Evolutionary conservation across 805 yeast genomes (phyloP).

Genomic region (Spathaspora boniae): DNA sequence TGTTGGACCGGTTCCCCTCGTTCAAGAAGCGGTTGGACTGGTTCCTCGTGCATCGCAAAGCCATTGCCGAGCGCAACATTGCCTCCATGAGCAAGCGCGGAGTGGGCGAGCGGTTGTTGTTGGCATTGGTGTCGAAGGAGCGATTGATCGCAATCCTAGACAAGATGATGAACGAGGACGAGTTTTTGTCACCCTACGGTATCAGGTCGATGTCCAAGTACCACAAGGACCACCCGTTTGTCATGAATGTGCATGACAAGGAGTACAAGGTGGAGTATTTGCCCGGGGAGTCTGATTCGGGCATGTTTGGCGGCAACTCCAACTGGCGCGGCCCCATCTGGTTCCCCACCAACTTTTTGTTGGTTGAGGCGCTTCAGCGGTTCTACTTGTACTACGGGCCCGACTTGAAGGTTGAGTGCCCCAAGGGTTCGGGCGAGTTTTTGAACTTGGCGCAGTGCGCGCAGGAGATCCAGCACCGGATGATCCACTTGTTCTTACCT

Average conservation of each 20-base stretch:
- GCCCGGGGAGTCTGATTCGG: slow-evolving; percentile 88
- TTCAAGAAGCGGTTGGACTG: slow-evolving; percentile 81
- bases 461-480: slow-evolving; percentile 81
- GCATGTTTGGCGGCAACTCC: slow-evolving; percentile 94
- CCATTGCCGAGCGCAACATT: slow-evolving; percentile 74
- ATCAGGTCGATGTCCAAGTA: slow-evolving; percentile 83
- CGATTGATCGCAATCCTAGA: slow-evolving; percentile 70
- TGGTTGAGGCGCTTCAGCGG: slow-evolving; percentile 84
- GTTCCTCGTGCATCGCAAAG: slow-evolving; percentile 69
- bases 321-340: slow-evolving; percentile 98
- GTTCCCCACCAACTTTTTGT: slow-evolving; percentile 87
- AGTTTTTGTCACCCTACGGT: slow-evolving; percentile 81
- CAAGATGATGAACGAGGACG: slow-evolving; percentile 81
- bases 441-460: slow-evolving; percentile 86
- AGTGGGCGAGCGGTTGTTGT: slow-evolving; percentile 73
- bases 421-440: slow-evolving; percentile 74
- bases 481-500: slow-evolving; percentile 71
- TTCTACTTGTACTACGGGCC: slow-evolving; percentile 88
- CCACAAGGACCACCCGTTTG: slow-evolving; percentile 81
- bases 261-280: slow-evolving; percentile 68
- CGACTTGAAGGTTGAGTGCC: slow-evolving; percentile 80
- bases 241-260: slow-evolving; percentile 78
- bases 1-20: slow-evolving; percentile 71
- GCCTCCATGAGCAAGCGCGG: slow-evolving; percentile 82
- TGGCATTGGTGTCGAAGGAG: slow-evolving; percentile 79